Base-by-base conservation (phyloP, 352 stramenopile genomes). In the Peronospora farinosa region DNA sequence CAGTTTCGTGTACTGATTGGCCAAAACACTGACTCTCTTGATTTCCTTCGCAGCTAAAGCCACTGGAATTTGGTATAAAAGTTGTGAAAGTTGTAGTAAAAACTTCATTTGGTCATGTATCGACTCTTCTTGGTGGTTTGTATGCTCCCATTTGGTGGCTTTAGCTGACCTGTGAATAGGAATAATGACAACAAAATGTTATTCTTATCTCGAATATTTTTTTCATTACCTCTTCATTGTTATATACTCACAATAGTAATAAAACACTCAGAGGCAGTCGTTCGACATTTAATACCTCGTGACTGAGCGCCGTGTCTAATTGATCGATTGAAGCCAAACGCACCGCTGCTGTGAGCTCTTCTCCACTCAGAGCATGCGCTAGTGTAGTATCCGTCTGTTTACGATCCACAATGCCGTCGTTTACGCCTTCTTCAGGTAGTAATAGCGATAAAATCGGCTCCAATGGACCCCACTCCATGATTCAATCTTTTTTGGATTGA, bases 401-500 rank as follows among this genome's bases (percentile, higher is more conserved):
- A 53, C 60, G 65, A 46, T 81, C 66, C 47, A 63, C 63, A 6
- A 62, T 51, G 32, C 58, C 69, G 41, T 74, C 69, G 8, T 46
- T 54, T 16, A 62, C 42, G 51, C 50, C 48, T 31, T 80, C 57
- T 32, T 83, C 60, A 19, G 51, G 43, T 57, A 43, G 36, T 17
- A 91, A 46, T 11, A 75, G 63, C 58, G 47, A 62, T 53, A 68
- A 46, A 35, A 90, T 65, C 43, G 65, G 40, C 55, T 73, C 47
- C 55, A 90, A 58, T 15, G 78, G 70, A 0, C 78, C 78, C 72
- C 73, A 90, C 47, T 65, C 54, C 66, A 70, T 69, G 33, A 27
- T 27, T n/a, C 1, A 17, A 41, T 41, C 15, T 28, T 21, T 27
- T 27, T 10, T 19, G 49, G 31, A 50, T 47, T 9, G 16, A 21